These are phyloP conservation scores for Asterophora lycoperdoides DNA, from an alignment of 768 basidiomycete species.

Conservation along the genomic window DNA sequence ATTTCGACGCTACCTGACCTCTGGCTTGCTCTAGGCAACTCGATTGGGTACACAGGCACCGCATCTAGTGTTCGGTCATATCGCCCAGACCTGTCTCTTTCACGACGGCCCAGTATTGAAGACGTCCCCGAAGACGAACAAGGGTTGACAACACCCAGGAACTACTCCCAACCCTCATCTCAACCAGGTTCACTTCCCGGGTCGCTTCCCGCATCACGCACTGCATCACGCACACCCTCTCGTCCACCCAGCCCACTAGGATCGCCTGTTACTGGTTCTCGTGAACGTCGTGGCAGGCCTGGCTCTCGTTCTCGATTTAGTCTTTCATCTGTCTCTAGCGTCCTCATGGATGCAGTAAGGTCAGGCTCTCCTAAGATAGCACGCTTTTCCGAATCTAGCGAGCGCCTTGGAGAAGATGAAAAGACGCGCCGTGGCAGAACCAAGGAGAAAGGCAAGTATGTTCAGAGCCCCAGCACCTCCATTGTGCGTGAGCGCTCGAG, in stretches of 20 bases:
- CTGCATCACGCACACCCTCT: slow-evolving; percentile 4
- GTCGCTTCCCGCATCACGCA: slow-evolving; percentile 6
- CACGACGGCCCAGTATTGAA: slow-evolving; percentile 39
- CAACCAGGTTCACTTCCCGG: slow-evolving; percentile 1
- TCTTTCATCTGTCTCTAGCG: slow-evolving; percentile 47
- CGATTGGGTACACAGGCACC: slow-evolving; percentile 9
- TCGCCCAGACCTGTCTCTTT: slow-evolving; percentile 28
- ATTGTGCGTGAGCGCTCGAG: slow-evolving; percentile 17
- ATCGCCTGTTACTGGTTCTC: not conserved
- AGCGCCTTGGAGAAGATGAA: slow-evolving; percentile 17
- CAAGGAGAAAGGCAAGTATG: slow-evolving; percentile 23
- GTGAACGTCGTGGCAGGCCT: slow-evolving; percentile 21
- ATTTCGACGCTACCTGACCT: not conserved
- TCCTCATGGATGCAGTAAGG: slow-evolving; percentile 45
- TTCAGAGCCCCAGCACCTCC: slow-evolving; percentile 7
- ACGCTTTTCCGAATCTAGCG: slow-evolving; percentile 13
- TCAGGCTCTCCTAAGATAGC: slow-evolving; percentile 37
- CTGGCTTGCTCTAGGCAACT: slow-evolving; percentile 9
- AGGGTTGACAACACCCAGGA: slow-evolving; percentile 13
- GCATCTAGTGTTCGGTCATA: slow-evolving; percentile 14
- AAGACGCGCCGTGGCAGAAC: slow-evolving; percentile 31
- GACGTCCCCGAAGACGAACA: slow-evolving; percentile 34
- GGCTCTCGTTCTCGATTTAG: slow-evolving; percentile 45
- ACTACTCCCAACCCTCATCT: slow-evolving; percentile 4
- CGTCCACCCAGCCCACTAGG: slow-evolving; percentile 11